Conservation (phyloP, 1,284 basidiomycete species). For the Pascua guehoae region DNA sequence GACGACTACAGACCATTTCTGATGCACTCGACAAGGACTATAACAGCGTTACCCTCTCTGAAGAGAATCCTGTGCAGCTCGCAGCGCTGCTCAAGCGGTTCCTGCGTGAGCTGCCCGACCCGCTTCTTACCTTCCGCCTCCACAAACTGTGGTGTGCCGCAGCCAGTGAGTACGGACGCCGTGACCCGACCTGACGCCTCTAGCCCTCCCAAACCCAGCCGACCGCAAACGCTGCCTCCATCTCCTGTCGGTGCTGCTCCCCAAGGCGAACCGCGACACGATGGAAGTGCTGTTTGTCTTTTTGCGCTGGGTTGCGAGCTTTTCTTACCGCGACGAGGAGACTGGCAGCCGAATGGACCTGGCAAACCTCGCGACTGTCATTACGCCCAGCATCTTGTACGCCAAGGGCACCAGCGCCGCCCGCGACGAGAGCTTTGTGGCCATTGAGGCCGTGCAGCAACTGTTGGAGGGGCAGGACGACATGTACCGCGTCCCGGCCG, state of each 20-base stretch:
- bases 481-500: constrained; percentile 81
- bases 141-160: constrained; percentile 85
- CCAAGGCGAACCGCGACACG: constrained; percentile 91
- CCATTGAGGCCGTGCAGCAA: constrained; percentile 77
- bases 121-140: constrained; percentile 89
- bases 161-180: constrained; percentile 61
- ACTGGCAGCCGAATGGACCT: constrained; percentile 99
- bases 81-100: constrained; percentile 97
- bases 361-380: constrained; percentile 93
- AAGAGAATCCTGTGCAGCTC: constrained; percentile 95
- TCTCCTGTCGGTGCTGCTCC: constrained; percentile 79
- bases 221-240: constrained; percentile 83
- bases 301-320: constrained; percentile 98
- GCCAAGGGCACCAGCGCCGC: constrained; percentile 81
- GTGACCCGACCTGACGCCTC: not conserved
- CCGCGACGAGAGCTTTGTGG: constrained; percentile 89
- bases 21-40: constrained; percentile 93
- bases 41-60: constrained; percentile 79
- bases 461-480: constrained; percentile 92
- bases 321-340: constrained; percentile 96
- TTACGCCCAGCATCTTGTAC: constrained; percentile 90
- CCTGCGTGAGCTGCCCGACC: constrained; percentile 92
- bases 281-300: constrained; percentile 98
- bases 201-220: constrained; percentile 69
- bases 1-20: constrained; percentile 81